These are phyloP conservation scores for Suillus plorans DNA, from an alignment of 768 basidiomycete species.

Conservation along the genomic window DNA sequence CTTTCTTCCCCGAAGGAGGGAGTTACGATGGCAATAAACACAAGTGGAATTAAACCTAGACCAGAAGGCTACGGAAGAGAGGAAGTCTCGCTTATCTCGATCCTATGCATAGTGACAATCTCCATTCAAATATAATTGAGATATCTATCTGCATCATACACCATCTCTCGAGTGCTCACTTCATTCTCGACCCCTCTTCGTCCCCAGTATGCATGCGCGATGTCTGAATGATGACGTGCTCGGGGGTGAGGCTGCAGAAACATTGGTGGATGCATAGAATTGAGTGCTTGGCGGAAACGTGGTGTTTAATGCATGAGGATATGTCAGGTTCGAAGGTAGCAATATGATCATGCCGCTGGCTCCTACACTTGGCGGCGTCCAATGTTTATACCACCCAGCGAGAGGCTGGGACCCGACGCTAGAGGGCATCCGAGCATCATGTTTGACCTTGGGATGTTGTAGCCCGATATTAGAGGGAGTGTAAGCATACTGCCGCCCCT, in stretches of 20 bases:
- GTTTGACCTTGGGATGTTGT: background rate
- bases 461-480: background rate
- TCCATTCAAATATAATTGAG: constrained; percentile 6
- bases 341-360: background rate
- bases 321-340: background rate
- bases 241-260: background rate
- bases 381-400: background rate
- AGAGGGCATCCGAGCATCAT: background rate
- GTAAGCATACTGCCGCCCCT: background rate
- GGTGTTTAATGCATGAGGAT: background rate
- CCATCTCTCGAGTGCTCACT: too few relatives aligned
- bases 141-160: background rate
- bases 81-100: too few relatives aligned
- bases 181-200: background rate
- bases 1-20: too few relatives aligned
- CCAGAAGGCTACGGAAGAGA: too few relatives aligned
- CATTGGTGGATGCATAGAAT: background rate
- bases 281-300: background rate
- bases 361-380: background rate
- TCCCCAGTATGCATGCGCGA: background rate
- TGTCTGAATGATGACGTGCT: background rate
- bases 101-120: constrained; percentile 15
- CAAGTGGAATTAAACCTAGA: too few relatives aligned
- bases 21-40: too few relatives aligned
- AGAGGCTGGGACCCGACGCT: background rate